Base-by-base conservation (phyloP, 2,329 filamentous ascomycete species). In the Beauveria pseudobassiana region DNA sequence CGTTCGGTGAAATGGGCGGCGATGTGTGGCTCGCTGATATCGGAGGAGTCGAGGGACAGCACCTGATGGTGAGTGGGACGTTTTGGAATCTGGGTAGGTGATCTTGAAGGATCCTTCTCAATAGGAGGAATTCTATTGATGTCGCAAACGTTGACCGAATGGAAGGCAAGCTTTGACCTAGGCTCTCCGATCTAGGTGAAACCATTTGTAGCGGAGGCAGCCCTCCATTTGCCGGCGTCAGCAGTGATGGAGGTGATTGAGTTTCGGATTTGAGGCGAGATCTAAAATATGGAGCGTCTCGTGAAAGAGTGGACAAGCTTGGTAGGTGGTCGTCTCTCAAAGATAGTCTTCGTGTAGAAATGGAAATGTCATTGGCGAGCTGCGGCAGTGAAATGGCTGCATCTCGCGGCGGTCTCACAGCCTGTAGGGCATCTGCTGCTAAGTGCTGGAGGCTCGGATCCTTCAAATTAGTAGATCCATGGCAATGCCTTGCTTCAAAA, bases 1-100 rank as follows among this genome's bases (percentile, higher is more conserved):
- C 79, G 57, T 78, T 76, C 18, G 81, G 79, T 3, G 81, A 84
- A 16, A 79, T 74, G 1, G 81, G 80, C 12, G 82, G 79, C 22
- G 81, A 75, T 22, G 67, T 64, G 62, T 71, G 70, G 38, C 65
- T 66, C 12, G 65, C 64, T 9, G 71, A 55, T 48, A 76, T 68
- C 14, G 69, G 67, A 42, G 70, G 64, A 71, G 73, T 63, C 67
- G 73, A 56, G 65, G 69, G 43, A 69, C 70, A 59, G 67, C 65
- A 52, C 63, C 65, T 9, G 76, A 71, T 16, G 78, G 74, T 7
- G 77, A 77, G 70, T 67, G 30, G 71, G 64, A 63, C 70, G 76
- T 26, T 63, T 59, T n/a, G 67, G 61, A 40, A 62, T 61, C 26
- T 68, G 69, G 22, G 65, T 63, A 52, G 65, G 67, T 43, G 67